A percentile compares a stretch with the other conserved stretches of the same genome.
Evolutionary conservation across 139 green algal genomes (phyloP).

Genomic region (Auxenochlorella pyrenoidosa): DNA sequence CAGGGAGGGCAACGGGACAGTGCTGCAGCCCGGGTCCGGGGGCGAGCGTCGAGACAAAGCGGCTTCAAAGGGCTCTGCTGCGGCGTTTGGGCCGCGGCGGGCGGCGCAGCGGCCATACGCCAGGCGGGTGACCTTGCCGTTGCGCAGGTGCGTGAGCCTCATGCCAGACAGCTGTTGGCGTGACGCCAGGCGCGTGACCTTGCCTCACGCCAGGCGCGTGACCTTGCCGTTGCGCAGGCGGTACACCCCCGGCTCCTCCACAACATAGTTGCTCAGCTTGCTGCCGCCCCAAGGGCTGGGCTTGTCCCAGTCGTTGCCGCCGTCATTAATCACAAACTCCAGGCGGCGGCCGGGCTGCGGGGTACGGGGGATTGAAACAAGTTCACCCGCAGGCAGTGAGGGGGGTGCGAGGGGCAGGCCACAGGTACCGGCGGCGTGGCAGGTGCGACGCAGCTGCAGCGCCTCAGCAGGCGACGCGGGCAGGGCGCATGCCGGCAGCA

Average conservation of each 20-base stretch:
- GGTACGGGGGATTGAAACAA: background rate
- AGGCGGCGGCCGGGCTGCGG: conserved; percentile 9
- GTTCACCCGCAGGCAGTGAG: background rate
- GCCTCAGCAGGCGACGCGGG: too few relatives aligned
- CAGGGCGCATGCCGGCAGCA: too few relatives aligned
- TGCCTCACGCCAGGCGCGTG: conserved; percentile 10
- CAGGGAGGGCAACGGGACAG: too few relatives aligned
- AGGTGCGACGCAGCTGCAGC: background rate
- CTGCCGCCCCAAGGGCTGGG: conserved; percentile 10
- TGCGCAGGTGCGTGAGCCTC: too few relatives aligned
- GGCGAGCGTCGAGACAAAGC: too few relatives aligned
- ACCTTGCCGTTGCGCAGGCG: conserved; percentile 34
- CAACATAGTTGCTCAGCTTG: conserved; percentile 42
- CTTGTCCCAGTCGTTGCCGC: conserved; percentile 41
- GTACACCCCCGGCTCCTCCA: conserved; percentile 19
- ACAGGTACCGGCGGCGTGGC: background rate
- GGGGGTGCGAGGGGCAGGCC: background rate
- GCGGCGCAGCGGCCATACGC: too few relatives aligned
- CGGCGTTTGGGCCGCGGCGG: too few relatives aligned
- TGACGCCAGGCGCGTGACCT: too few relatives aligned
- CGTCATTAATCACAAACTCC: conserved; percentile 51
- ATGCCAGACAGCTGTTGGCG: too few relatives aligned
- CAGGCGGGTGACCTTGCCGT: too few relatives aligned
- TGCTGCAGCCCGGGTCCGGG: too few relatives aligned
- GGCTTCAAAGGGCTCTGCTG: too few relatives aligned